Evolutionary conservation across 805 yeast genomes (phyloP).

Genomic region (Lipomyces orientalis): DNA sequence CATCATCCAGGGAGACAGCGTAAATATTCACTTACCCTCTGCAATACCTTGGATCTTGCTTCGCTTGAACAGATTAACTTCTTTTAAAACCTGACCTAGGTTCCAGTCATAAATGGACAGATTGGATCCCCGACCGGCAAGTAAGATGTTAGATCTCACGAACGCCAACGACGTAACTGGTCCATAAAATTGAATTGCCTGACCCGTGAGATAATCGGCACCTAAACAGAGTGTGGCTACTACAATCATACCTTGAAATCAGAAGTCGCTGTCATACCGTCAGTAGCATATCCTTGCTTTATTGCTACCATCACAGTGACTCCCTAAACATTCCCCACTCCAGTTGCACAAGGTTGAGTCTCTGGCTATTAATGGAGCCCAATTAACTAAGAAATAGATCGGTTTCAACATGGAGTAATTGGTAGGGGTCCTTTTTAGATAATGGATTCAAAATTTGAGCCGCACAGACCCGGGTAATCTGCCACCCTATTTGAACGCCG

Average conservation of each 20-base stretch:
- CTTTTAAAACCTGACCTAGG: slow-evolving; percentile 48
- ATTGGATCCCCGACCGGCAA: slow-evolving; percentile 75
- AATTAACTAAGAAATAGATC: too few relatives aligned
- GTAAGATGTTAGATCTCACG: slow-evolving; percentile 47
- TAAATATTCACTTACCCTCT: slow-evolving; percentile 38
- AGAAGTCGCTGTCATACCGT: neutral
- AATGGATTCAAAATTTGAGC: neutral
- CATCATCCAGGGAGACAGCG: neutral
- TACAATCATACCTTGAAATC: neutral
- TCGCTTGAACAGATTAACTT: slow-evolving; percentile 59
- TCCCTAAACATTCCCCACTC: neutral
- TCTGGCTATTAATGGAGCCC: too few relatives aligned
- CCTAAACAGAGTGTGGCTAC: neutral
- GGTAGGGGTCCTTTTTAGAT: too few relatives aligned
- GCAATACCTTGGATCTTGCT: slow-evolving; percentile 85
- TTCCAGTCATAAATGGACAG: slow-evolving; percentile 60
- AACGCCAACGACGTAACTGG: slow-evolving; percentile 72
- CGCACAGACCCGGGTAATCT: neutral
- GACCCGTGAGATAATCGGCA: neutral
- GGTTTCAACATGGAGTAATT: too few relatives aligned
- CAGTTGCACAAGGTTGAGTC: neutral
- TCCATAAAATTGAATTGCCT: slow-evolving; percentile 50
- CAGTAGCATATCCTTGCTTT: neutral
- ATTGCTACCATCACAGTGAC: neutral
- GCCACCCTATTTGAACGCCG: too few relatives aligned